Base-by-base conservation (phyloP, 2,329 filamentous ascomycete genomes). In the Sphaerostilbella broomeana region DNA sequence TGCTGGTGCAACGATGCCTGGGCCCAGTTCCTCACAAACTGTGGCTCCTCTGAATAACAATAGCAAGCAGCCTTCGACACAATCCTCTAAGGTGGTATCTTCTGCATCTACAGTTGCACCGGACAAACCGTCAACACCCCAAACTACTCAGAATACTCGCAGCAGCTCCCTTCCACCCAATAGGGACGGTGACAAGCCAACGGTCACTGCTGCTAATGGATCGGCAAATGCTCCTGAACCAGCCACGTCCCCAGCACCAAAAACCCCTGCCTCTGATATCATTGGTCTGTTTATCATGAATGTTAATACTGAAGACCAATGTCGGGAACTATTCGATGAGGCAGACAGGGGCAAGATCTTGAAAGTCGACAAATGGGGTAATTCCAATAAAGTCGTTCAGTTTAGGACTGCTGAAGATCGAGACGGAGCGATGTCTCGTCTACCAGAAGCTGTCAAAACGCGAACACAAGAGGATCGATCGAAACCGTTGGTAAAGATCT, bases 271-370 rank as follows among this genome's bases (percentile, higher is more conserved):
- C 13, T 74, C 87, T 54, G 78, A 75, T 50, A 86, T 83, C 51
- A 82, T 87, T 53, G 90, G 86, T 34, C 75, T 98, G 15, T 98
- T 95, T 62, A 81, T 98, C 45, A 86, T 85, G 67, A 89, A 89
- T 54, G 80, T 89, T 16, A 85, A 81, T 53, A 84, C 77, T 38
- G 86, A 90, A 49, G 86, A 95, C 21, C 85, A 89, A 45, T 83
- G 86, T 25, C 81, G 83, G 41, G 81, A 86, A 22, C 71, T 95
- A 17, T 90, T 98, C 57, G 71, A 78, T 1, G 81, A 92, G 10
- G 86, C 94, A 53, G 87, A 95, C 57, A 81, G 79, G 57, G 59
- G 75, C 21, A 95, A 94, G 67, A 86, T 95, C 48, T 63, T 77
- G 39, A 82, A 81, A 63, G 72, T 90, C 35, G 81, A 87, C 55